phyloP scores from a whole-genome alignment of 2,329 filamentous ascomycete genomes.

The Ceratocystiopsis sp. region DNA sequence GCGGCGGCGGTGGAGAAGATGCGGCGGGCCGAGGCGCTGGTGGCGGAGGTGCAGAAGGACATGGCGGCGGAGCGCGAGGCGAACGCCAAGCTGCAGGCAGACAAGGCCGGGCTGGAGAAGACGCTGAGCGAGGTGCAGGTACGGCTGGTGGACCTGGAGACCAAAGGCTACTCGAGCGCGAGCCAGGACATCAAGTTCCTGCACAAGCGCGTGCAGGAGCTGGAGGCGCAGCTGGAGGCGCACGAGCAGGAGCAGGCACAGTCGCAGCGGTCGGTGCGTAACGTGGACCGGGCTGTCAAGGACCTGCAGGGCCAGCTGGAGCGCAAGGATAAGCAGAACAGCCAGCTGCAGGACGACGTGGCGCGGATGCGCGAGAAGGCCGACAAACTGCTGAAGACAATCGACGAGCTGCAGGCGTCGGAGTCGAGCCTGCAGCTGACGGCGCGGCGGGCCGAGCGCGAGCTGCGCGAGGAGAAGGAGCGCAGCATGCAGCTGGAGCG shows the following conservation, averaged over 20 bases:
- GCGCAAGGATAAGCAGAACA: constrained; percentile 75
- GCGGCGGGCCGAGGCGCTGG: constrained; percentile 77
- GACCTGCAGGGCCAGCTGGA: constrained; percentile 87
- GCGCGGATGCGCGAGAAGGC: constrained; percentile 76
- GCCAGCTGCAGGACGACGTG: constrained; percentile 68
- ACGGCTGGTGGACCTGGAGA: constrained; percentile 81
- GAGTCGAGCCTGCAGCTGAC: constrained; percentile 70
- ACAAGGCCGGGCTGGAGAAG: constrained; percentile 83
- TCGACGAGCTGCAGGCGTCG: constrained; percentile 82
- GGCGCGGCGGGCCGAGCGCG: constrained; percentile 72
- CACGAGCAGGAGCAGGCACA: constrained; percentile 65
- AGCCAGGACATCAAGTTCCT: constrained; percentile 93
- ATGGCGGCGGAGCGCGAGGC: constrained; percentile 72
- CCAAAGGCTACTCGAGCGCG: constrained; percentile 86
- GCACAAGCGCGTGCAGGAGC: constrained; percentile 88
- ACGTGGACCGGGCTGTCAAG: constrained; percentile 84
- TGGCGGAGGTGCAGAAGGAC: constrained; percentile 83
- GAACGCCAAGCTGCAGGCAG: constrained; percentile 66
- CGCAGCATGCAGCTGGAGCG: constrained; percentile 67
- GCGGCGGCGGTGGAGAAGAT: constrained; percentile 92
- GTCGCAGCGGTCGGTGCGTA: constrained; percentile 74
- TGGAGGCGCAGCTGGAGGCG: constrained; percentile 72
- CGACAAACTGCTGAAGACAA: constrained; percentile 73
- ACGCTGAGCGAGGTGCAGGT: constrained; percentile 79
- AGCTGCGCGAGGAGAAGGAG: constrained; percentile 77